phyloP scores from a whole-genome alignment of 1,284 basidiomycete species.

The Phaffia rhodozyma region DNA sequence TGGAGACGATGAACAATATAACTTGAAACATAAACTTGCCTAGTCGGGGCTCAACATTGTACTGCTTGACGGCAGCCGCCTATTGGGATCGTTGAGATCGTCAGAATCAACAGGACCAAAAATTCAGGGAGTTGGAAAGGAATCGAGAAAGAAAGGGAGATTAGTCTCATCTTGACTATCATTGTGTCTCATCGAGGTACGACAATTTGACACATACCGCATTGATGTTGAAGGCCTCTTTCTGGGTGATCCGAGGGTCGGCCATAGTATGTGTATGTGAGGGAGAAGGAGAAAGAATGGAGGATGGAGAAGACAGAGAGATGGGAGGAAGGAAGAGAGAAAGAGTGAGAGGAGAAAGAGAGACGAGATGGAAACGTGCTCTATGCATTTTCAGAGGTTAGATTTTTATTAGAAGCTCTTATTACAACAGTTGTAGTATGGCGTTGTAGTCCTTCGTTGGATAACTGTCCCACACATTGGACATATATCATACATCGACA shows the following conservation, averaged over 20 bases:
- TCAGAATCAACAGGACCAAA: not conserved
- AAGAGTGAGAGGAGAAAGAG: no score
- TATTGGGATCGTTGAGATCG: constrained; percentile 7
- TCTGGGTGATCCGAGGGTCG: constrained; percentile 35
- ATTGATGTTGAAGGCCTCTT: constrained; percentile 39
- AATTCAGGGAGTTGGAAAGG: not conserved
- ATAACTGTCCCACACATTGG: no score
- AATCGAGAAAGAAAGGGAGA: not conserved
- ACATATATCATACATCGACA: no score
- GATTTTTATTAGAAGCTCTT: no score
- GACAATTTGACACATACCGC: constrained; percentile 26
- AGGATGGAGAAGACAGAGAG: no score
- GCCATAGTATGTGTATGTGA: not conserved
- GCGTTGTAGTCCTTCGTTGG: no score
- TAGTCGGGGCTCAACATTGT: constrained; percentile 63
- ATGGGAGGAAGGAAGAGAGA: no score
- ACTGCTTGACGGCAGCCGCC: constrained; percentile 39
- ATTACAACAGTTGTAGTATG: no score
- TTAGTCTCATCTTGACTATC: not conserved
- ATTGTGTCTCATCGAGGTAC: constrained; percentile 2
- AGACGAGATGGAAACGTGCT: no score
- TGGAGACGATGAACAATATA: constrained; percentile 16
- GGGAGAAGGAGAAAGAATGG: no score
- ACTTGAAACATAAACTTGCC: constrained; percentile 43
- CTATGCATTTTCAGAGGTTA: no score